phyloP scores from a whole-genome alignment of 148 eudicot species.

The Diospyros lotus region DNA sequence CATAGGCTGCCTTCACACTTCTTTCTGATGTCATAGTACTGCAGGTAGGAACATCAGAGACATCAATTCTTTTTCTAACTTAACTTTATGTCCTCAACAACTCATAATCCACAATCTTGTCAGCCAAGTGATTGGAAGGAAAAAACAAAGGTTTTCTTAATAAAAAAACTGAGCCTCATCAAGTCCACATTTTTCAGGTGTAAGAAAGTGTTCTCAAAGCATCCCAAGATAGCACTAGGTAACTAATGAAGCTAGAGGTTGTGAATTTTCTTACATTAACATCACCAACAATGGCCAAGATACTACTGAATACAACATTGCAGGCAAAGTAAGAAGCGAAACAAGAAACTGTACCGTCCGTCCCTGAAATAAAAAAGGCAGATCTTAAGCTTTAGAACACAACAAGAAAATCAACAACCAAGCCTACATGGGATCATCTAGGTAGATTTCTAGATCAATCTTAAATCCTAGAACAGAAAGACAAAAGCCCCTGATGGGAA shows the following conservation, averaged over 20 bases:
- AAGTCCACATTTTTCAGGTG: background rate
- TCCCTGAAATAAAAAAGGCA: constrained; percentile 42
- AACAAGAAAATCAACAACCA: no score
- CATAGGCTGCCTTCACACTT: constrained; percentile 87
- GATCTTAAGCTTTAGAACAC: background rate
- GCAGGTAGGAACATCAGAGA: constrained; percentile 20
- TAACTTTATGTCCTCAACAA: background rate
- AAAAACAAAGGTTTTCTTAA: background rate
- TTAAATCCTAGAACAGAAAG: constrained; percentile 10
- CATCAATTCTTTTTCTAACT: background rate
- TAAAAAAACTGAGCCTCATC: background rate
- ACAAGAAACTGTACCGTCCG: constrained; percentile 77
- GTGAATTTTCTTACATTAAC: constrained; percentile 51
- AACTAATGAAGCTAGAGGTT: background rate
- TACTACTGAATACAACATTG: constrained; percentile 61
- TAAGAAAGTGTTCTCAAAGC: constrained; percentile 6
- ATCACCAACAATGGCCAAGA: constrained; percentile 54
- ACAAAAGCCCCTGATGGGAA: background rate
- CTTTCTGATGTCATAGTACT: constrained; percentile 88
- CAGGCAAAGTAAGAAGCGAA: constrained; percentile 64
- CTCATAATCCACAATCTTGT: background rate
- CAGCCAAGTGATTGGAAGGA: background rate
- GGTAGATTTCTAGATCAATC: background rate
- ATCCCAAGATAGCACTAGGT: background rate
- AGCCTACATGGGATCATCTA: no score